Percentiles rank a stretch among this genome's conserved stretches.
These are phyloP conservation scores for Populus ilicifolia DNA, from an alignment of 345 rosid species.

Conservation along the genomic window DNA sequence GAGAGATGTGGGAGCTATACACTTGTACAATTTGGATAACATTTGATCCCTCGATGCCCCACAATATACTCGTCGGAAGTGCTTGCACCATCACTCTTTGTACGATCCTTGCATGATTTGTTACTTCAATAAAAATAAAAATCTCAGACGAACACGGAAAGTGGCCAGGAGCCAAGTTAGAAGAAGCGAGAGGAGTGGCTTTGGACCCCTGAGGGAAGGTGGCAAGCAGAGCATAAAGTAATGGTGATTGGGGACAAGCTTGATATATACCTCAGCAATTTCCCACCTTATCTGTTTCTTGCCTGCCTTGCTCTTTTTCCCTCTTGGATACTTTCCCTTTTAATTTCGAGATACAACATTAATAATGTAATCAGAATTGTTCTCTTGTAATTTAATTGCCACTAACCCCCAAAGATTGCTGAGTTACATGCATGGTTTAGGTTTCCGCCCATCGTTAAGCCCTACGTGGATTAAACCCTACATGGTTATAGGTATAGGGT, in stretches of 20 bases:
- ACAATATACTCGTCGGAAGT: neutral
- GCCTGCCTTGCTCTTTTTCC: neutral
- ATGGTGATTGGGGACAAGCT: neutral
- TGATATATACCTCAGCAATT: conserved; percentile 7
- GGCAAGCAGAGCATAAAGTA: conserved; percentile 13
- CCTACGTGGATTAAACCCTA: too few relatives aligned
- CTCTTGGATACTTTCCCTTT: neutral
- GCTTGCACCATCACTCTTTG: neutral
- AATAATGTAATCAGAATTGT: neutral
- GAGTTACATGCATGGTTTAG: too few relatives aligned
- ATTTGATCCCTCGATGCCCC: neutral
- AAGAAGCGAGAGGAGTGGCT: neutral
- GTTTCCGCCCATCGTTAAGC: too few relatives aligned
- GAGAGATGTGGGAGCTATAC: conserved; percentile 4
- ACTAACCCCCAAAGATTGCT: too few relatives aligned
- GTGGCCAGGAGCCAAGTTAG: neutral
- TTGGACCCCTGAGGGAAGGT: neutral
- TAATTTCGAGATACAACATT: too few relatives aligned
- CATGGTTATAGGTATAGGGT: too few relatives aligned
- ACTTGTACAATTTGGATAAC: neutral
- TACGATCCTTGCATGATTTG: neutral
- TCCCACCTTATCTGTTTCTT: neutral
- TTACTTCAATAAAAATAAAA: neutral
- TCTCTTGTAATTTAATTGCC: neutral
- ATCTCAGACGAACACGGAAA: neutral